A percentile compares a stretch with the other conserved stretches of the same genome.
These are phyloP conservation scores for Rhytidhysteron rufulum DNA, from an alignment of 2,329 filamentous ascomycete species.

Conservation along the genomic window DNA sequence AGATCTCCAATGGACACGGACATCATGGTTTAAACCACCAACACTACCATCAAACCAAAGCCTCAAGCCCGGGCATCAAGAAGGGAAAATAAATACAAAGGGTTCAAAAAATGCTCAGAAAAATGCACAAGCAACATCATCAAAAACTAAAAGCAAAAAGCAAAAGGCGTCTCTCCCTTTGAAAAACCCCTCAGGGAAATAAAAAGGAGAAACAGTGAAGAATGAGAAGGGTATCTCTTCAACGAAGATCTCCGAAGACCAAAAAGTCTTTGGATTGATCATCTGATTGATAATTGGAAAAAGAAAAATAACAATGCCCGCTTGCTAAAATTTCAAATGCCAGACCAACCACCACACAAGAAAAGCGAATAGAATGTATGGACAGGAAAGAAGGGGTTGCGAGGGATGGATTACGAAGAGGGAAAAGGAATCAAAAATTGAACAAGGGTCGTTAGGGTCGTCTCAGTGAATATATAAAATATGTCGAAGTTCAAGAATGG, in stretches of 20 bases:
- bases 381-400: not conserved
- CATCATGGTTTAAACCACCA: too few relatives aligned
- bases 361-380: not conserved
- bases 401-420: not conserved
- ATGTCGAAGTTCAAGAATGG: too few relatives aligned
- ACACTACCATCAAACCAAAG: too few relatives aligned
- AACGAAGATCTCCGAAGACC: not conserved
- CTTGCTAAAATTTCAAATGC: conserved; percentile 9
- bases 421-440: not conserved
- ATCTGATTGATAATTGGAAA: conserved; percentile 19
- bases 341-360: too few relatives aligned
- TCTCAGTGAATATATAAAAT: conserved; percentile 1
- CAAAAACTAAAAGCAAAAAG: conserved; percentile 5
- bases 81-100: too few relatives aligned
- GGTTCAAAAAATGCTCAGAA: conserved; percentile 3
- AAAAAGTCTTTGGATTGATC: conserved; percentile 7
- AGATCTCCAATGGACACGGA: too few relatives aligned
- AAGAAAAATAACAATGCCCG: conserved; percentile 14
- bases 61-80: too few relatives aligned
- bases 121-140: conserved; percentile 7
- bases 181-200: conserved; percentile 1
- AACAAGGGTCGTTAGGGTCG: conserved; percentile 1
- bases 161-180: not conserved
- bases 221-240: conserved; percentile 23
- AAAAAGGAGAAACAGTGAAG: conserved; percentile 8